Evolutionary conservation across 306 rosid genomes (phyloP), one percentile per base, ranked within the genome.

Genomic region (Vigna radiata): DNA sequence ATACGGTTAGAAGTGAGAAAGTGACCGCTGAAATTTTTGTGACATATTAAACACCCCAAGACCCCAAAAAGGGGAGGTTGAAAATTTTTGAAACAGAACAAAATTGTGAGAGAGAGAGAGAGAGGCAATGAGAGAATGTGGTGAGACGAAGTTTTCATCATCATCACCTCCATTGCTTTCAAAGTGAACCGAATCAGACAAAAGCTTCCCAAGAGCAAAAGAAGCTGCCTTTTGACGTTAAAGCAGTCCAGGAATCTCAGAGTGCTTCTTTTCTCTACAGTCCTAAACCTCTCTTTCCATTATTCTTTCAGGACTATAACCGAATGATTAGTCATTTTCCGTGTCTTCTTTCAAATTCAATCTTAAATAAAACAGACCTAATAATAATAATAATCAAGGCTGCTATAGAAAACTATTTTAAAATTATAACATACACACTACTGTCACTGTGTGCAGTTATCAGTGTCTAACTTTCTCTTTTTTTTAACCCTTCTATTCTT

Each of bases 161-260:
- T 89, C 81, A 89, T 87, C 84, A 85, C 85, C 90, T 83, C 86
- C 91, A 79, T 84, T 90, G 94, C 92, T 86, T 91, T 94, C 88
- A 88, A 90, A 81, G 87, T 43, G 84, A 94, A 91, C 86, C 74
- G 86, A 86, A 94, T 89, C 93, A 89, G 93, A 91, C 94, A 91
- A 94, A 86, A 88, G 96, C 92, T 90, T 86, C 83, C 78, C 44
- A 43, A 63, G 91, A 80, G 88, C 81, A 87, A 89, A 93, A 90
- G 94, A 87, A 85, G 86, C 72, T 86, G 86, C 89, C 85, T 91
- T 29, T 89, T 76, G 82, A 78, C 46, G 78, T 78, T 77, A 86
- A 86, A 91, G 93, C 85, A 77, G 72, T 80, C 82, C 90, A 89
- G 90, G 98, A 91, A 90, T 94, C 95, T 89, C 87, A 88, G 81